Base-by-base conservation (phyloP, 1,139 yeast species). In the Zygosaccharomyces pseudobailii region DNA sequence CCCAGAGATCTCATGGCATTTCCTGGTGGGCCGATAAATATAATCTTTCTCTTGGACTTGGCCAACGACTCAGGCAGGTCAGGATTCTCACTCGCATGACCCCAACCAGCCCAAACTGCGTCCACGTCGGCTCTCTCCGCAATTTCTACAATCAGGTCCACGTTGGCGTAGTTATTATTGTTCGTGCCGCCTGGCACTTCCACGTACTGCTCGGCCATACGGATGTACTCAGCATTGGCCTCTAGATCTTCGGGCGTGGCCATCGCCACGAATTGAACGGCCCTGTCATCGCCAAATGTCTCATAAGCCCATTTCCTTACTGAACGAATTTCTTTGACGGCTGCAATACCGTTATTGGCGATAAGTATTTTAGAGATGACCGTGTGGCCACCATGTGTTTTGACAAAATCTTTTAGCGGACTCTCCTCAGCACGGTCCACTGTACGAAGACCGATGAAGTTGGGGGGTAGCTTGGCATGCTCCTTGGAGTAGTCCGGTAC, bases 31-130 rank as follows among this genome's bases (percentile, higher is more conserved):
- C 98, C 98, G 66, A 92, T 92, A 64, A 92, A 92, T 49, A 92
- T 77, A 61, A 92, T 86, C 63, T 78, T 86, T 69, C 88, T 85
- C 48, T 90, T 89, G 17, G 96, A 87, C 27, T 86, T 84, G 20
- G 97, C 97, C 68, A 92, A 76, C 67, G 79, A 82, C 71, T 92
- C 98, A 38, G 99, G 99, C 57, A 92, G 79, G 50, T 76, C 70
- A 17, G 99, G 99, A 71, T 94, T 92, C 72, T 92, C 99, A 22
- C 96, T 87, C 33, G 99, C 99, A 68, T 94, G 98, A 61, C 99
- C 99, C 97, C 97, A 86, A 59, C 99, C 99, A 31, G 99, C 98
- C 99, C 99, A 92, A 51, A 92, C 99, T 23, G 98, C 99, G 67
- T 92, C 96, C 49, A 87, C 97, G 56, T 88, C 80, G 44, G 96